Percentiles rank a stretch among this genome's conserved stretches.
phyloP scores from a whole-genome alignment of 179 eudicot species.

The Silene coronaria region DNA sequence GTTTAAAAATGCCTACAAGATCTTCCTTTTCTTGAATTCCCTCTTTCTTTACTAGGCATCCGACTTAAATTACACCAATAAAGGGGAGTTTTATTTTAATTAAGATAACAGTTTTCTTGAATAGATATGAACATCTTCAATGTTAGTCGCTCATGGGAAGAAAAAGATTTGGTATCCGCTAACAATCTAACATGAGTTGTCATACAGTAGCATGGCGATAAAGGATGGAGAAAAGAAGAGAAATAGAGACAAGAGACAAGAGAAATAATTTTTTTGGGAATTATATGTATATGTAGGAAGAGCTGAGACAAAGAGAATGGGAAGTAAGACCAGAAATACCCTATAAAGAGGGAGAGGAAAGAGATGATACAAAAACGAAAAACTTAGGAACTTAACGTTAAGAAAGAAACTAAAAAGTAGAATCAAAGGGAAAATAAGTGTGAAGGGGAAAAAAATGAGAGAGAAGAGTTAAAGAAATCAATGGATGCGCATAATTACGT shows the following conservation, averaged over 20 bases:
- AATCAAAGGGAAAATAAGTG: neutral
- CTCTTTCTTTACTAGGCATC: neutral
- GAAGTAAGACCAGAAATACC: neutral
- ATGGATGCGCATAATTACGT: neutral
- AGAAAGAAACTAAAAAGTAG: neutral
- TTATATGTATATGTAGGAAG: neutral
- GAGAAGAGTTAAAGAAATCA: neutral
- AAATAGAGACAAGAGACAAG: too few species aligned
- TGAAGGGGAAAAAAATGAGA: neutral
- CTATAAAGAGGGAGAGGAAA: neutral
- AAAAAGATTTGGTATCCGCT: neutral
- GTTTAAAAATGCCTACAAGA: neutral
- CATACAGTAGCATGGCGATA: too few species aligned
- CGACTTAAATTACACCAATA: neutral
- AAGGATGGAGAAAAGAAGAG: too few species aligned
- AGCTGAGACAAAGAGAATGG: neutral
- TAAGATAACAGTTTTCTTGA: conserved; percentile 6
- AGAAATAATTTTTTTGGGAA: too few species aligned
- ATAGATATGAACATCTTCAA: neutral
- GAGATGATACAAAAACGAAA: neutral
- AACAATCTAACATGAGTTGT: neutral
- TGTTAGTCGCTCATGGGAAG: neutral
- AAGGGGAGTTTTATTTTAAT: neutral
- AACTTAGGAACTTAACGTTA: neutral
- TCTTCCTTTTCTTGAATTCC: neutral